These are phyloP conservation scores for Pythium oligandrum DNA, from an alignment of 352 stramenopile genomes.

Conservation along the genomic window DNA sequence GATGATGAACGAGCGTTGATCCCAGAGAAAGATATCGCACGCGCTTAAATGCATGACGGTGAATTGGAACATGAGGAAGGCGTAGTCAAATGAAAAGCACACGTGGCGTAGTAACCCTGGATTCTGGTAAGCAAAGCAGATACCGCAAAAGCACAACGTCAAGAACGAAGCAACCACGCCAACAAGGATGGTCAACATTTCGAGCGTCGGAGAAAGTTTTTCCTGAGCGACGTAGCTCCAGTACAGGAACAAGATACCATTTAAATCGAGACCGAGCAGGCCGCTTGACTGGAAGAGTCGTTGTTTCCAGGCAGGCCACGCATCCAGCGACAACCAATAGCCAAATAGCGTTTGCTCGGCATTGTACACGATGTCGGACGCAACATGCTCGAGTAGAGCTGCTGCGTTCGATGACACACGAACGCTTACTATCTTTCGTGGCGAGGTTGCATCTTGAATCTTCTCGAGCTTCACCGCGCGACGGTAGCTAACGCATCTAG, in stretches of 20 bases:
- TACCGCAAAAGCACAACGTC: conserved; percentile 1
- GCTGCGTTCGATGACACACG: neutral
- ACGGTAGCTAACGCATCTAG: conserved; percentile 15
- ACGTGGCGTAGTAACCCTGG: conserved; percentile 21
- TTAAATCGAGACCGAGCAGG: conserved; percentile 4
- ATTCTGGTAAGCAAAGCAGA: conserved; percentile 10
- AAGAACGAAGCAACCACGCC: conserved; percentile 2
- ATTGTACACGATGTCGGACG: no score
- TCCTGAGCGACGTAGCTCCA: conserved; percentile 6
- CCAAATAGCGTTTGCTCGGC: no score
- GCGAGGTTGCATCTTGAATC: neutral
- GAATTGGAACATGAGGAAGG: conserved; percentile 32
- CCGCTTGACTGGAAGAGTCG: conserved; percentile 1
- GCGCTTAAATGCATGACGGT: conserved; percentile 21
- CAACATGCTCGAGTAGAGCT: no score
- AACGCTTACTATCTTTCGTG: no score
- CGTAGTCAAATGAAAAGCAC: conserved; percentile 34
- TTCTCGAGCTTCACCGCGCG: conserved; percentile 9
- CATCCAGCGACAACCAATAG: no score
- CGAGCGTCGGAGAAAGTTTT: neutral
- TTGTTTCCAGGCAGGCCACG: neutral
- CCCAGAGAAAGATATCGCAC: conserved; percentile 30
- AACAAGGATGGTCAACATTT: neutral
- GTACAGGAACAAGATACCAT: conserved; percentile 8
- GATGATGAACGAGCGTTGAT: conserved; percentile 12